phyloP scores from a whole-genome alignment of 805 yeast genomes.

The Cyberlindnera lachancei region DNA sequence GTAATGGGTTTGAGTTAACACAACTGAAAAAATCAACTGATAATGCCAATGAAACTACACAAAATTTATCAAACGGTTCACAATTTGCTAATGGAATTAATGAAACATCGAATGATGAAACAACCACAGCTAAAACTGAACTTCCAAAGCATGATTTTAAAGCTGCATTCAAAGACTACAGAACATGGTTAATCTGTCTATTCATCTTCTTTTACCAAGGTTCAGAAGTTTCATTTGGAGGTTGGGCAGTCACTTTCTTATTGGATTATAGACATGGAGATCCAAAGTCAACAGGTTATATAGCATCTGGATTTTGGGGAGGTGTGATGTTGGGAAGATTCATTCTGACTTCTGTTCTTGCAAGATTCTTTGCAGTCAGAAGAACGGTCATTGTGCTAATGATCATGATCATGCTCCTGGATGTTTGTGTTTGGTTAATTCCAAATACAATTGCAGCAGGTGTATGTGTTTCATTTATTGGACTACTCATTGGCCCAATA shows the following conservation, averaged over 20 bases:
- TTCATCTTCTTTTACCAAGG: conserved; percentile 57
- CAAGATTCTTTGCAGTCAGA: conserved; percentile 35
- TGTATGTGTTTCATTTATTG: conserved; percentile 37
- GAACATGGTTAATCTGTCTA: conserved; percentile 46
- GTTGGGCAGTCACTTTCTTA: conserved; percentile 58
- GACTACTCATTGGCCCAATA: conserved; percentile 50
- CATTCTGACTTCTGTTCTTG: conserved; percentile 34
- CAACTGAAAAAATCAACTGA: too few species aligned
- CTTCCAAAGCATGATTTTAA: conserved; percentile 14
- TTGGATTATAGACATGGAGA: conserved; percentile 43
- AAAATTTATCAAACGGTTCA: too few species aligned
- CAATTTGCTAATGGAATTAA: too few species aligned
- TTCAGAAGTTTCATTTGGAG: conserved; percentile 54
- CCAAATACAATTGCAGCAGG: conserved; percentile 39
- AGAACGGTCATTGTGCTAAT: conserved; percentile 33
- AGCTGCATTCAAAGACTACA: conserved; percentile 31
- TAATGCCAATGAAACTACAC: neutral
- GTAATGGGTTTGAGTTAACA: neutral
- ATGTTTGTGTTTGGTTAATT: conserved; percentile 41
- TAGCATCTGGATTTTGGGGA: conserved; percentile 59
- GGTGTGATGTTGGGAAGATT: conserved; percentile 56
- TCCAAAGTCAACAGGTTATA: conserved; percentile 39
- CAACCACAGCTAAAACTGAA: neutral
- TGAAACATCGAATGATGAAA: conserved; percentile 1
- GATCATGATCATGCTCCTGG: conserved; percentile 29